Conservation (phyloP, 208 protist species). For the Naegleria gruberi region DNA sequence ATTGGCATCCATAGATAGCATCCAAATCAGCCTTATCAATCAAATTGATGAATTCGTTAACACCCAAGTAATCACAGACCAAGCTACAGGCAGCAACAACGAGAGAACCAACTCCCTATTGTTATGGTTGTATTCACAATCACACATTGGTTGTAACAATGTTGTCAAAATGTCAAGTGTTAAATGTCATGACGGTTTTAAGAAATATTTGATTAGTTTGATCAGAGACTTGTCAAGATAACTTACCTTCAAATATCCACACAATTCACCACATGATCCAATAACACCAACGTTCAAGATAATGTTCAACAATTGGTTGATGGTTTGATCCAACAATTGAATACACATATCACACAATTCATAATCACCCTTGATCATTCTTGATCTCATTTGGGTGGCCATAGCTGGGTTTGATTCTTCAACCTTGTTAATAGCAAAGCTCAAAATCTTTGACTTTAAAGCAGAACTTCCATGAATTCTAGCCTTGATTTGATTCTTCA, state of each 20-base stretch:
- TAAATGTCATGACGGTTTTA: too few species aligned
- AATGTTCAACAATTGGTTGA: slow-evolving; percentile 45
- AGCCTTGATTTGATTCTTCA: too few species aligned
- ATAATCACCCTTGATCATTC: background rate
- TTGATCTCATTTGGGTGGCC: too few species aligned
- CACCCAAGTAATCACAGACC: slow-evolving; percentile 36
- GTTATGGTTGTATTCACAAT: too few species aligned
- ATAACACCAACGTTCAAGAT: slow-evolving; percentile 45
- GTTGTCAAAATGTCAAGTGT: too few species aligned
- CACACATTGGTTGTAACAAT: too few species aligned
- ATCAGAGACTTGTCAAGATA: too few species aligned
- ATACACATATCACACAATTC: slow-evolving; percentile 5
- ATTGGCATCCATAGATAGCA: slow-evolving; percentile 39
- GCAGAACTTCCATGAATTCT: too few species aligned
- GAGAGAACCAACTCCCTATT: background rate
- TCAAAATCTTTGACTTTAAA: too few species aligned
- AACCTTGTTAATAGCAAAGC: too few species aligned
- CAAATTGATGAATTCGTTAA: slow-evolving; percentile 23
- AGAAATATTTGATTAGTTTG: too few species aligned
- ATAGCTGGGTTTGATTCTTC: too few species aligned
- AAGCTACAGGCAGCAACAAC: slow-evolving; percentile 34
- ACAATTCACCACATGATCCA: slow-evolving; percentile 34
- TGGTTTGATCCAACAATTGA: slow-evolving; percentile 32
- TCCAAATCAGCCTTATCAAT: slow-evolving; percentile 32
- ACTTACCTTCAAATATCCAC: slow-evolving; percentile 24